Evolutionary conservation across 164 flowering plant species (phyloP), one percentile per base, ranked within the genome.

Genomic region (Berberis vulgaris): DNA sequence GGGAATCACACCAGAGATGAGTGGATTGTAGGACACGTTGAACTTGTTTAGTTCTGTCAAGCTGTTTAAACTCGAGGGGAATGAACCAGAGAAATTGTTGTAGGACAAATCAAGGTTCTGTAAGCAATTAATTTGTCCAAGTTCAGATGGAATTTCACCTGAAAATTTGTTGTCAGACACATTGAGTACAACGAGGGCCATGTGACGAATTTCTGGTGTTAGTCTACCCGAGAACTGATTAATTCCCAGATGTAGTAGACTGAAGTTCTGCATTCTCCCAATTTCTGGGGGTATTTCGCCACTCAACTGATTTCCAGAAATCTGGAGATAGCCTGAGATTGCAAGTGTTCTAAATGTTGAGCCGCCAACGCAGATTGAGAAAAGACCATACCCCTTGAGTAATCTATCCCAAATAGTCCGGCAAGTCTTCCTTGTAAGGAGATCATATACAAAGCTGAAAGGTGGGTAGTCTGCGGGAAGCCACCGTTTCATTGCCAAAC

Each of bases 391-490:
- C 44, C 98, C 98, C 77, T 77, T 84, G 8, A 87, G 83, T 49
- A 92, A 8, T 53, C 54, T 61, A 38, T 86, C 80, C 98, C 96
- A 92, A 12, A 83, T 54, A 70, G 65, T 73, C 71, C 95, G 66
- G 60, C 96, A 92, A 38, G 67, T 86, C 73, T 84, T 89, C 67
- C 83, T 73, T 5, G 85, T 87, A 4, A 89, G 86, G 7, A 86
- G 73, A 3, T 69, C 74, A 57, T 85, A 88, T 4, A 78, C 87
- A 75, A 88, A 90, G 63, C 82, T 88, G 74, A 89, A 92, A 11
- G 98, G 98, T 10, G 96, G 94, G 69, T 86, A 88, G 7, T 84
- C 77, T 47, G 89, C 97, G 0, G 97, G 97, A 55, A 92, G 79
- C 98, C 98, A 92, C 64, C 98, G 77, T 76, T 56, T 82, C 95